Conservation (phyloP, 2,329 filamentous ascomycete genomes). For the Beauveria rudraprayagi region DNA sequence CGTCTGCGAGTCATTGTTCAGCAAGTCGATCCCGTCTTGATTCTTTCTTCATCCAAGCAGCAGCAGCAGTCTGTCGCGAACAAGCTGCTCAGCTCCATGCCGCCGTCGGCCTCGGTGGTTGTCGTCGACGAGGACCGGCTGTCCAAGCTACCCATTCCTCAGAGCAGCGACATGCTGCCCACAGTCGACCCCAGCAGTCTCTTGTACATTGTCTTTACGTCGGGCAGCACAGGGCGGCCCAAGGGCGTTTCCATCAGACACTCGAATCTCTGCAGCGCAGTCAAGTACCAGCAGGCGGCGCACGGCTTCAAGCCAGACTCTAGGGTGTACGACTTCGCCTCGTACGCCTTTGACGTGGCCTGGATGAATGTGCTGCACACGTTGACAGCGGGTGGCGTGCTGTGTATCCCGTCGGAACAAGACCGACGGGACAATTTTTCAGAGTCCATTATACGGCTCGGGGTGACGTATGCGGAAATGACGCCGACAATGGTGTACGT, state of each 20-base stretch:
- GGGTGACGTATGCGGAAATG: constrained; percentile 13
- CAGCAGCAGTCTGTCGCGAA: constrained; percentile 6
- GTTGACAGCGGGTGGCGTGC: constrained; percentile 17
- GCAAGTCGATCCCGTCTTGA: constrained; percentile 12
- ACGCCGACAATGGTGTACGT: constrained; percentile 11
- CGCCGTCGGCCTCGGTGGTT: neutral
- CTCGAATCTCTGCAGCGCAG: constrained; percentile 12
- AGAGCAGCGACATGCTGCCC: neutral
- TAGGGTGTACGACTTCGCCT: constrained; percentile 13
- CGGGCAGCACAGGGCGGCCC: constrained; percentile 41
- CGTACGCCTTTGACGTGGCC: constrained; percentile 15
- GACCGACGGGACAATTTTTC: constrained; percentile 14
- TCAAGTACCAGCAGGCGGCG: constrained; percentile 5
- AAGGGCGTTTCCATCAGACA: constrained; percentile 37
- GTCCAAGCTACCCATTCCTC: neutral
- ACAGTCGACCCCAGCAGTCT: neutral
- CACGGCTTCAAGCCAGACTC: neutral
- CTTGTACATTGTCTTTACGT: constrained; percentile 41
- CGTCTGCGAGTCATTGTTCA: constrained; percentile 15
- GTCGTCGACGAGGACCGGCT: neutral
- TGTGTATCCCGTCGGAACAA: constrained; percentile 17
- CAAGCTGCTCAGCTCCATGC: constrained; percentile 1
- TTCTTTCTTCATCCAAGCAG: constrained; percentile 14
- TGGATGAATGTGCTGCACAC: constrained; percentile 19
- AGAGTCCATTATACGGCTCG: constrained; percentile 13